Conservation (phyloP, 2,329 filamentous ascomycete species). For the Fusarium pseudograminearum region DNA sequence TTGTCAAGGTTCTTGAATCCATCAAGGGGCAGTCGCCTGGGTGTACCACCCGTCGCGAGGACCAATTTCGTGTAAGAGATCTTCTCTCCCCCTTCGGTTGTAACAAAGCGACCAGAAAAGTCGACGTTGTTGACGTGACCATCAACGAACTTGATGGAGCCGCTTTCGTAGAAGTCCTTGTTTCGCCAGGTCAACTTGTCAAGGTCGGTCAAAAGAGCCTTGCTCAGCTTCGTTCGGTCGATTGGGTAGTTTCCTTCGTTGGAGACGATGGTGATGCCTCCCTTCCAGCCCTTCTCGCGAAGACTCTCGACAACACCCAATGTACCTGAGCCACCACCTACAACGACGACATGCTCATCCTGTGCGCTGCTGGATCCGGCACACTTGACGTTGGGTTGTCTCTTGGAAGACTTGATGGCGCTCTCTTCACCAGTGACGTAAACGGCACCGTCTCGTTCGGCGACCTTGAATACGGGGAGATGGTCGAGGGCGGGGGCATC, state of each 20-base stretch:
- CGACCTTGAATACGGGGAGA: conserved; percentile 83
- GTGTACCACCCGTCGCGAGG: conserved; percentile 86
- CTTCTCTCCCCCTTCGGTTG: conserved; percentile 79
- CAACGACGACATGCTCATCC: conserved; percentile 79
- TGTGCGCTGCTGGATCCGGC: conserved; percentile 60
- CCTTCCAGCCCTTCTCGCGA: conserved; percentile 82
- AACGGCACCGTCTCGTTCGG: conserved; percentile 83
- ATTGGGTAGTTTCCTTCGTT: conserved; percentile 89
- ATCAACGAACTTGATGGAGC: conserved; percentile 67
- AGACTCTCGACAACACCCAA: conserved; percentile 86
- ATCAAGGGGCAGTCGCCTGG: conserved; percentile 79
- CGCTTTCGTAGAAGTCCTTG: conserved; percentile 79
- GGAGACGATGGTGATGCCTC: conserved; percentile 84
- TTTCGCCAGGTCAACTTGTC: conserved; percentile 83
- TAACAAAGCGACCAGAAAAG: conserved; percentile 78
- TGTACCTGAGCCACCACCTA: conserved; percentile 88
- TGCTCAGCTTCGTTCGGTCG: conserved; percentile 95
- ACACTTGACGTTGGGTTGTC: conserved; percentile 81
- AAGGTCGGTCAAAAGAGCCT: conserved; percentile 85
- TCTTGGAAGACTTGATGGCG: conserved; percentile 79
- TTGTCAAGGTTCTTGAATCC: conserved; percentile 90
- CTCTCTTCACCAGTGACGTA: conserved; percentile 86
- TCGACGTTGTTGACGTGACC: conserved; percentile 80
- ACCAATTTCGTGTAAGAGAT: conserved; percentile 88
- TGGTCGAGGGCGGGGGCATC: conserved; percentile 91